Evolutionary conservation across 768 basidiomycete species (phyloP).

Genomic region (Mycena chlorophos): DNA sequence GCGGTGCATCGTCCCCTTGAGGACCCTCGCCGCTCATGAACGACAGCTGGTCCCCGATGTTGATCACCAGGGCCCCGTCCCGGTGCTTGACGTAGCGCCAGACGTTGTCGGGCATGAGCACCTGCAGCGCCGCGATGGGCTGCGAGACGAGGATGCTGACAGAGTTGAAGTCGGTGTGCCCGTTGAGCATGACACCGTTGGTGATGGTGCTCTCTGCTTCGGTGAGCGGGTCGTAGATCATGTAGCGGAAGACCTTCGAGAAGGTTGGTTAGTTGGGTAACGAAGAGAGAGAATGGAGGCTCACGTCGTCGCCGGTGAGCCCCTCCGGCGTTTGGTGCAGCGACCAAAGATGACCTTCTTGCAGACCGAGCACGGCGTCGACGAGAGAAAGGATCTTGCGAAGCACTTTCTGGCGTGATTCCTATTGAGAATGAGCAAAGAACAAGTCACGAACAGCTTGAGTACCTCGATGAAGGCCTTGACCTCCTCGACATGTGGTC

Average conservation of each 20-base stretch:
- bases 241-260: constrained; percentile 32
- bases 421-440: constrained; percentile 12
- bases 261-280: neutral
- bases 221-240: constrained; percentile 38
- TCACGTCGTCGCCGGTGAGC: constrained; percentile 31
- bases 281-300: neutral
- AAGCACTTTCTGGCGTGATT: constrained; percentile 32
- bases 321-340: constrained; percentile 31
- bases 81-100: constrained; percentile 38
- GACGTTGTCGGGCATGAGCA: constrained; percentile 36
- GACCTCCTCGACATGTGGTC: constrained; percentile 32
- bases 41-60: constrained; percentile 37
- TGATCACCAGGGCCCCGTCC: constrained; percentile 35
- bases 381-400: constrained; percentile 31
- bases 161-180: constrained; percentile 37
- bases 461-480: constrained; percentile 29
- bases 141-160: constrained; percentile 36
- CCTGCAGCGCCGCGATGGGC: constrained; percentile 36
- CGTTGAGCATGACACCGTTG: constrained; percentile 38
- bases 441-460: neutral
- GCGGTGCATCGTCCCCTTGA: constrained; percentile 38
- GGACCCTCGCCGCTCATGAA: constrained; percentile 36
- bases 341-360: constrained; percentile 35
- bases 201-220: constrained; percentile 30
- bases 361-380: constrained; percentile 32